phyloP scores from a whole-genome alignment of 1,284 basidiomycete species.

The Inonotus hispidus region DNA sequence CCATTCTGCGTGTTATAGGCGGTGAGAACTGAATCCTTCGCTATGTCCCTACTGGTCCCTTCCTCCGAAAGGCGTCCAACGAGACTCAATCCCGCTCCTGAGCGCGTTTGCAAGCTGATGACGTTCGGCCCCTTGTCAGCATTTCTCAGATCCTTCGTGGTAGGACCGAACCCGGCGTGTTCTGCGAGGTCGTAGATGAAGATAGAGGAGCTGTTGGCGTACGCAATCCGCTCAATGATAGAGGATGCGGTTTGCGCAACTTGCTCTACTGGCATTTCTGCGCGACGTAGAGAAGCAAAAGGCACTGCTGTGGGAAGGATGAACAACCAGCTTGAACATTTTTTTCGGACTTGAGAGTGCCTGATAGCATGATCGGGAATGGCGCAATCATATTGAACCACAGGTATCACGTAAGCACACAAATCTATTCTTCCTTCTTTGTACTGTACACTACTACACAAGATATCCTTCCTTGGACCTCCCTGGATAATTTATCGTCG shows the following conservation, averaged over 20 bases:
- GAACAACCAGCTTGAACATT: background rate
- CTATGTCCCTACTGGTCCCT: slow-evolving; percentile 62
- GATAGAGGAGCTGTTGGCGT: slow-evolving; percentile 53
- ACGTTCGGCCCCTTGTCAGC: slow-evolving; percentile 46
- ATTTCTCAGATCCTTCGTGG: slow-evolving; percentile 57
- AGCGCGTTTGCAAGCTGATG: slow-evolving; percentile 75
- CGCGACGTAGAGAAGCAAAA: background rate
- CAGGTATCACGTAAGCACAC: background rate
- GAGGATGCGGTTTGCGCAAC: slow-evolving; percentile 47
- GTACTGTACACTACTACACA: too few relatives aligned
- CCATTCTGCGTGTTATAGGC: slow-evolving; percentile 75
- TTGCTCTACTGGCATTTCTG: background rate
- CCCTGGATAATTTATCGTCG: too few relatives aligned
- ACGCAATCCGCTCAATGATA: slow-evolving; percentile 58
- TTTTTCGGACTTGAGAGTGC: background rate
- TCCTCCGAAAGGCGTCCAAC: slow-evolving; percentile 76
- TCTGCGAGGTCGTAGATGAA: slow-evolving; percentile 80
- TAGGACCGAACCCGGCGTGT: slow-evolving; percentile 69
- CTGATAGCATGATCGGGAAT: slow-evolving; percentile 19
- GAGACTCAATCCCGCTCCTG: slow-evolving; percentile 80
- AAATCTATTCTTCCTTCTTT: background rate
- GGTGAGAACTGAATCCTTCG: slow-evolving; percentile 55
- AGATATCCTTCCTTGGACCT: too few relatives aligned
- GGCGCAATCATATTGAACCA: background rate
- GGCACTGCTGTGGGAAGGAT: background rate